phyloP scores from a whole-genome alignment of 2,329 filamentous ascomycete genomes.

The Paraconiothyrium brasiliense region DNA sequence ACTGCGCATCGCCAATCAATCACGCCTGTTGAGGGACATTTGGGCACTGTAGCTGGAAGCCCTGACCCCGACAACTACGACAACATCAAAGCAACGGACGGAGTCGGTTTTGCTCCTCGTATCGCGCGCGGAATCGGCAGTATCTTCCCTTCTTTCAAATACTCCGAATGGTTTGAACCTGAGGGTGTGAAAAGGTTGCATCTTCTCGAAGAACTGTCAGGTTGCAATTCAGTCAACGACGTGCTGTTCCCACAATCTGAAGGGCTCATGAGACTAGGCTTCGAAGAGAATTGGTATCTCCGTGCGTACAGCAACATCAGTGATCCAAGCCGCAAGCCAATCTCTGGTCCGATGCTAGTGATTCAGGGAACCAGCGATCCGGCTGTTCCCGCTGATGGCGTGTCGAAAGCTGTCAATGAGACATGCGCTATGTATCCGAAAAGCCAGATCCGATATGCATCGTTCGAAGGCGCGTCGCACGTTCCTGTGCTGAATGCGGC shows the following conservation, averaged over 20 bases:
- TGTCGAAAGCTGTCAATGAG: constrained; percentile 1
- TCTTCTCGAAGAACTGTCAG: not conserved
- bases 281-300: constrained; percentile 11
- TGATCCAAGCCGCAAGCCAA: constrained; percentile 4
- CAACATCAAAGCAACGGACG: not conserved
- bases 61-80: not conserved
- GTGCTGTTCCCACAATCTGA: not conserved
- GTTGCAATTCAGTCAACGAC: constrained; percentile 11
- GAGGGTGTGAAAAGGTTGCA: not conserved
- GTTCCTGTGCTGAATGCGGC: constrained; percentile 41
- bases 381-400: not conserved
- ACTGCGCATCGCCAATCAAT: constrained; percentile 20
- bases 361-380: constrained; percentile 7
- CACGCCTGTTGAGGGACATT: constrained; percentile 17
- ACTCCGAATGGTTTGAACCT: constrained; percentile 9
- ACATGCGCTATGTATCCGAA: constrained; percentile 19
- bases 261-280: not conserved
- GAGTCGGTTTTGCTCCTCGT: not conserved
- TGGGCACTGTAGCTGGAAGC: constrained; percentile 15
- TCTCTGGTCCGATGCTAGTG: constrained; percentile 18
- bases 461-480: constrained; percentile 38
- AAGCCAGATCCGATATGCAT: constrained; percentile 34
- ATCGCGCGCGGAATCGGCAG: constrained; percentile 5
- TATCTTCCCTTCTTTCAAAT: constrained; percentile 8
- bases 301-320: constrained; percentile 11